Percentiles rank a stretch among this genome's conserved stretches.
phyloP scores from a whole-genome alignment of 2,329 filamentous ascomycete genomes.

The Endoconidiophora laricicola region DNA sequence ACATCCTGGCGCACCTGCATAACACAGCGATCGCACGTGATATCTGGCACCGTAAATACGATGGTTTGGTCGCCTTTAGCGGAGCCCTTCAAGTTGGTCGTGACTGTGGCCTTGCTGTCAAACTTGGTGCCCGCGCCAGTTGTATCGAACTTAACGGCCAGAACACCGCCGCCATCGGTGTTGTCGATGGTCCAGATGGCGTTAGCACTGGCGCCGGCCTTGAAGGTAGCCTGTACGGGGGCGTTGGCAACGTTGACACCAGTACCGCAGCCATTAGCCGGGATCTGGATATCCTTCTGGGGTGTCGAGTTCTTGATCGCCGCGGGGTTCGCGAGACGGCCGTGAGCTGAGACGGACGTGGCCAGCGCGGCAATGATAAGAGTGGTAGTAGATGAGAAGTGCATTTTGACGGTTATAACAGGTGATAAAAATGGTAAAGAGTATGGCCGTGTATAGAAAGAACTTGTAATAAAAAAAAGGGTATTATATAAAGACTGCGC shows the following conservation, averaged over 20 bases:
- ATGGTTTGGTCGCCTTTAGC: constrained; percentile 6
- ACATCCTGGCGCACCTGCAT: constrained; percentile 7
- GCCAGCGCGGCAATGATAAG: constrained; percentile 15
- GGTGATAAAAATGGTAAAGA: constrained; percentile 30
- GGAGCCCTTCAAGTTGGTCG: neutral
- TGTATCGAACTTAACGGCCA: constrained; percentile 4
- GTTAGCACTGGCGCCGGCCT: neutral
- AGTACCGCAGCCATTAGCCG: constrained; percentile 1
- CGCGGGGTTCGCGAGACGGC: constrained; percentile 1
- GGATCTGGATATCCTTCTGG: constrained; percentile 3
- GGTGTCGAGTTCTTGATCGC: constrained; percentile 4
- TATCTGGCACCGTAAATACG: constrained; percentile 1
- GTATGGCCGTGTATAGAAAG: neutral
- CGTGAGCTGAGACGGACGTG: constrained; percentile 1
- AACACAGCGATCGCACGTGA: constrained; percentile 1
- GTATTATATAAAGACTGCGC: neutral
- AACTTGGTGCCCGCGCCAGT: constrained; percentile 4
- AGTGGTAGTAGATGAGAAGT: constrained; percentile 2
- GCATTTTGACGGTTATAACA: constrained; percentile 9
- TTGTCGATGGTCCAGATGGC: constrained; percentile 2
- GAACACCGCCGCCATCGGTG: constrained; percentile 1
- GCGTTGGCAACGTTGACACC: neutral
- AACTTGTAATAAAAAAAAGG: neutral
- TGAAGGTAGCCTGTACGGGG: constrained; percentile 5
- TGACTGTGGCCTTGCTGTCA: neutral